Evolutionary conservation across 805 yeast genomes (phyloP), one percentile per base, ranked within the genome.

Genomic region (Lipomyces japonicus): DNA sequence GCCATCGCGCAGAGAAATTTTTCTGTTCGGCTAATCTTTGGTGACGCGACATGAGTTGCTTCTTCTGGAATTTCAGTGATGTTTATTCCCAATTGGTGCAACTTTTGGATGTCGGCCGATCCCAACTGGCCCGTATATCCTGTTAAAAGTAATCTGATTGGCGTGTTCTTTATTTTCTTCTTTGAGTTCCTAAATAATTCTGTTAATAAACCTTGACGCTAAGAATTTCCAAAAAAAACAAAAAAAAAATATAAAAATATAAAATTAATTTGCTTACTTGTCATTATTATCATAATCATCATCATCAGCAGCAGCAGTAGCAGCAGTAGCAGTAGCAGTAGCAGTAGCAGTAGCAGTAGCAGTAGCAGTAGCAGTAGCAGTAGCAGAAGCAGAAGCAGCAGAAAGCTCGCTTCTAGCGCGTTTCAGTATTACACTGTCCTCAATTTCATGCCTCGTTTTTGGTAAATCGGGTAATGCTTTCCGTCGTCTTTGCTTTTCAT

Each of bases 1-100:
- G 88, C 78, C 44, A 89, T 68, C 19, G 89, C 80, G 38, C 77
- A 76, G 46, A 91, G 72, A 61, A 91, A 90, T 68, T 91, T 93
- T 50, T 85, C 95, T 0, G 97, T 91, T 57, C 97, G 73, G 60
- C 85, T 64, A n/a, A 84, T 74, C 53, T 80, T 80, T 1, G 97
- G 96, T 0, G 97, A 90, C 9, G 90, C 78, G 4, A 76, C 53
- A 16, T 71, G 67, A 6, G 71, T 71, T 2, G 75, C 78, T 12
- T 73, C 68, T 9, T 63, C 58, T 0, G 71, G 63, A 4, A 68
- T 69, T 12, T 65, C 63, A 4, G 68, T 65, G 4, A 85, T 68
- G 23, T 68, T 67, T 26, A 90, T 76, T 0, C 95, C 95, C 9
- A 80, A 61, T n/a, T 67, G 66, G 16, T 67, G 62, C 32, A 86